Conservation (phyloP, 2,329 filamentous ascomycete genomes). For the Penicillium sp. region DNA sequence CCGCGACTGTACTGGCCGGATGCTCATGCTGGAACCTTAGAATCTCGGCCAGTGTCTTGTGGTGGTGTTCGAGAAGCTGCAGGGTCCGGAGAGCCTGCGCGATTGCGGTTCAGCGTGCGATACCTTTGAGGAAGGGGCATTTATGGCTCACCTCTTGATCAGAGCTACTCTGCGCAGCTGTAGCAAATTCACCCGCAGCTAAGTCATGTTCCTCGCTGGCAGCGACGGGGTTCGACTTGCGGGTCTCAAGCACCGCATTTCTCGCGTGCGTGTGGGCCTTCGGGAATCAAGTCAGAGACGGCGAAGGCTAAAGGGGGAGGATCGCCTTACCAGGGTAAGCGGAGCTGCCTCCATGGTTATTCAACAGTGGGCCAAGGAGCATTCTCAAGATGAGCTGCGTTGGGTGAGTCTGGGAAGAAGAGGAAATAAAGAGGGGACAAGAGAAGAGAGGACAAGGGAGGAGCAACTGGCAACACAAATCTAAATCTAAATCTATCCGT, state of each 20-base stretch:
- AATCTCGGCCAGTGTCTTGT: constrained; percentile 74
- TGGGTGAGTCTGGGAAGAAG: neutral
- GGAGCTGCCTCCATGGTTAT: constrained; percentile 62
- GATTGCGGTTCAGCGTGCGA: constrained; percentile 8
- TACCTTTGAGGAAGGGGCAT: neutral
- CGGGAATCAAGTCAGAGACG: constrained; percentile 12
- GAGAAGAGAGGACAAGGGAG: neutral
- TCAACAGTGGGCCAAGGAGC: neutral
- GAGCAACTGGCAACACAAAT: neutral
- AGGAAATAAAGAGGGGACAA: neutral
- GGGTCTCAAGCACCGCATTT: constrained; percentile 69
- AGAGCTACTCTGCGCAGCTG: constrained; percentile 67
- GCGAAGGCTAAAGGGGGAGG: neutral
- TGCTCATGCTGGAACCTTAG: constrained; percentile 64
- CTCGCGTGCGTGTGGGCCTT: constrained; percentile 85
- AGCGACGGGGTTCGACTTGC: constrained; percentile 64
- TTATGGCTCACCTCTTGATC: constrained; percentile 51
- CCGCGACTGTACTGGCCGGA: constrained; percentile 30
- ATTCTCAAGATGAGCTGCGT: neutral
- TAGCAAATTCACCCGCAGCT: constrained; percentile 82
- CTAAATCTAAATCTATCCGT: neutral
- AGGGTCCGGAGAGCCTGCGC: constrained; percentile 77
- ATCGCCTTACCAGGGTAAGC: constrained; percentile 54
- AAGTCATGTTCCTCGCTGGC: constrained; percentile 83
- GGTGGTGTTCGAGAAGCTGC: constrained; percentile 79